Conservation (phyloP, 148 eudicot species). For the Rhododendron ovatum region DNA sequence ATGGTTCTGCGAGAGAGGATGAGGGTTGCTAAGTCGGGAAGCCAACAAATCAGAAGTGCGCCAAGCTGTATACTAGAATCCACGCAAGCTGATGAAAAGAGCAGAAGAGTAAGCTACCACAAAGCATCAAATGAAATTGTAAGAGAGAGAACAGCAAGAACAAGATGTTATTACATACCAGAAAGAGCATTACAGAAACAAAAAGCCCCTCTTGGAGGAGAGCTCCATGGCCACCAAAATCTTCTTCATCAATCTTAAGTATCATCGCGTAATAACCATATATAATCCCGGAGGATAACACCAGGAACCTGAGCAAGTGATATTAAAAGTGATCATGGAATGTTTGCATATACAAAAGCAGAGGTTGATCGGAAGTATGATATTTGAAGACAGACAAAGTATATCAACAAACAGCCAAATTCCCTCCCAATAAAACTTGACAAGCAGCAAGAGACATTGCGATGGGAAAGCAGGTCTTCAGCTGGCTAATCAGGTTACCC, state of each 20-base stretch:
- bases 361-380: not conserved
- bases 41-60: conserved; percentile 57
- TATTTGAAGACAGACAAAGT: not conserved
- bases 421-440: not conserved
- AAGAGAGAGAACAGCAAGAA: not conserved
- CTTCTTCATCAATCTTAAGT: conserved; percentile 90
- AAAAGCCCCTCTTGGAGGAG: conserved; percentile 98
- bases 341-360: not conserved
- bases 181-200: conserved; percentile 83
- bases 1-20: not conserved
- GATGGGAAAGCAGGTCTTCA: not conserved
- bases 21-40: not conserved
- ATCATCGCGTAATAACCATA: conserved; percentile 83
- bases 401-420: not conserved
- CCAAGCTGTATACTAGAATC: conserved; percentile 95
- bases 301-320: conserved; percentile 55
- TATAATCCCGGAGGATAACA: conserved; percentile 65
- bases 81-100: conserved; percentile 63
- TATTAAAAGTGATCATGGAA: not conserved
- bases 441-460: not conserved
- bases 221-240: conserved; percentile 91
- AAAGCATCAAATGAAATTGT: not conserved
- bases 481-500: conserved; percentile 1
- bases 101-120: not conserved
- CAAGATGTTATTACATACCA: conserved; percentile 40